These are phyloP conservation scores for Phytophthora citrophthora DNA, from an alignment of 352 stramenopile genomes.

Conservation along the genomic window DNA sequence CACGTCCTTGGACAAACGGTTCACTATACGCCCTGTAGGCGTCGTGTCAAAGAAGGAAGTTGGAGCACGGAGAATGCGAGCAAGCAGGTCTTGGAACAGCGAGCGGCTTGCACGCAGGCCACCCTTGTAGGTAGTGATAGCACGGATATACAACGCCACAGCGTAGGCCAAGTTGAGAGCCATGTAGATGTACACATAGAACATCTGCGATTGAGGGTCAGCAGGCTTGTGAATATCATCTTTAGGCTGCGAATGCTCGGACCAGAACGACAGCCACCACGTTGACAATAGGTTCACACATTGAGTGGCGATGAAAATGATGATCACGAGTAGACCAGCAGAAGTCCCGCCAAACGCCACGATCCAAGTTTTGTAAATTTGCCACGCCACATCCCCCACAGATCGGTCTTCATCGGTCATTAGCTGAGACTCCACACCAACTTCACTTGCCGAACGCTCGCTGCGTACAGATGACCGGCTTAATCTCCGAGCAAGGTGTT, in stretches of 20 bases:
- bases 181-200: slow-evolving; percentile 89
- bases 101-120: slow-evolving; percentile 59
- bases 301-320: slow-evolving; percentile 54
- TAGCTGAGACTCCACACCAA: slow-evolving; percentile 41
- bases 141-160: slow-evolving; percentile 67
- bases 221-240: slow-evolving; percentile 14
- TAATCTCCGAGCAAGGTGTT: slow-evolving; percentile 40
- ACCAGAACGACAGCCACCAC: slow-evolving; percentile 63
- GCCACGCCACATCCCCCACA: slow-evolving; percentile 60
- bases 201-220: slow-evolving; percentile 61
- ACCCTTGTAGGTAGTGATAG: slow-evolving; percentile 63
- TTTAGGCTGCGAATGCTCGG: slow-evolving; percentile 34
- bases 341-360: slow-evolving; percentile 64
- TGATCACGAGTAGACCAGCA: slow-evolving; percentile 49
- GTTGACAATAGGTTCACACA: slow-evolving; percentile 68
- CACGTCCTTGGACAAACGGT: slow-evolving; percentile 80
- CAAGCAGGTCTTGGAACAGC: slow-evolving; percentile 78
- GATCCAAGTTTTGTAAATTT: slow-evolving; percentile 78
- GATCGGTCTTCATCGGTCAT: slow-evolving; percentile 78
- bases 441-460: slow-evolving; percentile 50
- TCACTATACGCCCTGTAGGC: slow-evolving; percentile 77
- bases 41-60: slow-evolving; percentile 88
- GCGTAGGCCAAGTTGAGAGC: slow-evolving; percentile 65
- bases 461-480: slow-evolving; percentile 61
- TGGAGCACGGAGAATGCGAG: slow-evolving; percentile 89